Evolutionary conservation across 139 green algal species (phyloP), one percentile per base, ranked within the genome.

Genomic region (Micromonas pusilla): DNA sequence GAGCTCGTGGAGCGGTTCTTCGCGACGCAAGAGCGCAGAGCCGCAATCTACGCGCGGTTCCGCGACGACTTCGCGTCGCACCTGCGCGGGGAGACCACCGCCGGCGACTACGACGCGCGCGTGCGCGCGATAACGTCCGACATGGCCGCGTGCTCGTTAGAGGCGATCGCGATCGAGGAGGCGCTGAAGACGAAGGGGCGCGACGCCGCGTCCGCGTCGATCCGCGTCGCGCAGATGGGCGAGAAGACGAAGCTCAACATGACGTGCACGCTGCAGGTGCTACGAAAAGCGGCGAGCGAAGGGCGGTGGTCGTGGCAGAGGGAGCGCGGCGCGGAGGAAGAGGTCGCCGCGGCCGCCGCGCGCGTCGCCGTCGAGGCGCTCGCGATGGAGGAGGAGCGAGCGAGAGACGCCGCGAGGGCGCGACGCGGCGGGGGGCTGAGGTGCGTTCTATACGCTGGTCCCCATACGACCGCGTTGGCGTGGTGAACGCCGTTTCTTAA

Each of bases 231-330:
- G 34, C 70, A 76, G 34, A 3, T 34, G 3, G 25, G n/a, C 70
- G 70, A 76, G 34, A 52, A 53, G 20, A 19, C 25, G 3, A 52
- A 53, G 32, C 33, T 70, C 25, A 28, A 57, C 31, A 78, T 78
- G 72, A 78, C 70, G 70, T 76, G 70, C 34, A 63, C 70, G 23
- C 34, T 76, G 25, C 70, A 76, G 25, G 70, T 63, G 70, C 70
- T 76, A 4, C 4, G 19, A 33, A 52, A 53, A 4, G 25, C 38
- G 39, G 4, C 3, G 3, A 33, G 3, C 32, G 32, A 28, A 34
- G 6, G 33, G 5, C 25, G n/a, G 2, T 78, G 72, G 72, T 25
- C 32, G 0, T 78, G 72, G 72, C 72, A 78, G 33, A 20, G 26
- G 3, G 5, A 23, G 52, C 26, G 36, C 32, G 72, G 9, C 4